Evolutionary conservation across 192 early-diverging fungal species (phyloP).

Genomic region (Coemansia sp.): DNA sequence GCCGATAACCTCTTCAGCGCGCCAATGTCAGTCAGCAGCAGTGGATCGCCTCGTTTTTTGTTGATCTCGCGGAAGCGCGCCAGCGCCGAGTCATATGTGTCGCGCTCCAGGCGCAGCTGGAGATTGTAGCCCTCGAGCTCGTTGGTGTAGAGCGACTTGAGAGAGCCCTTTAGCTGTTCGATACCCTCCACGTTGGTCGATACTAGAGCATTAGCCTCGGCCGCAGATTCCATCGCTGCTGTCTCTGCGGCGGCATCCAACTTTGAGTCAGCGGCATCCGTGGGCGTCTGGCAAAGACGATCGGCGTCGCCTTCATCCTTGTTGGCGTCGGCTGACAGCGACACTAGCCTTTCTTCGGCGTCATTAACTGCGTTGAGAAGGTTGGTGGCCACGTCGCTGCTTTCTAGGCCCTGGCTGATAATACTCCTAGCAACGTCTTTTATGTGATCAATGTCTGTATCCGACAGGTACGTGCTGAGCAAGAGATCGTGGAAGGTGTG

Average conservation of each 20-base stretch:
- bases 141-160: constrained; percentile 62
- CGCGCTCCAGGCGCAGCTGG: constrained; percentile 83
- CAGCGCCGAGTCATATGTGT: constrained; percentile 75
- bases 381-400: constrained; percentile 30
- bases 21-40: constrained; percentile 59
- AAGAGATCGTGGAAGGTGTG: constrained; percentile 48
- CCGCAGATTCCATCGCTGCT: constrained; percentile 11
- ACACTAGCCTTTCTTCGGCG: constrained; percentile 32
- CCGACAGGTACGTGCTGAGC: constrained; percentile 54
- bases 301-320: neutral
- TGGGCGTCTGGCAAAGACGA: neutral
- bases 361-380: constrained; percentile 37
- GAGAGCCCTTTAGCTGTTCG: constrained; percentile 69
- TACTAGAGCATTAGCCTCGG: constrained; percentile 32
- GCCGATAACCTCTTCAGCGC: constrained; percentile 67
- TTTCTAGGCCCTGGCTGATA: constrained; percentile 25
- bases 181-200: constrained; percentile 75
- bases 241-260: neutral
- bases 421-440: constrained; percentile 47
- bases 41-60: constrained; percentile 61
- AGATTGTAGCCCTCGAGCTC: constrained; percentile 68
- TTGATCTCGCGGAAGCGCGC: constrained; percentile 64
- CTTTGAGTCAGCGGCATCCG: neutral
- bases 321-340: constrained; percentile 12
- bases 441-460: constrained; percentile 51